Conservation (phyloP, 805 yeast species). For the Hanseniaspora pseudoguilliermondii region DNA sequence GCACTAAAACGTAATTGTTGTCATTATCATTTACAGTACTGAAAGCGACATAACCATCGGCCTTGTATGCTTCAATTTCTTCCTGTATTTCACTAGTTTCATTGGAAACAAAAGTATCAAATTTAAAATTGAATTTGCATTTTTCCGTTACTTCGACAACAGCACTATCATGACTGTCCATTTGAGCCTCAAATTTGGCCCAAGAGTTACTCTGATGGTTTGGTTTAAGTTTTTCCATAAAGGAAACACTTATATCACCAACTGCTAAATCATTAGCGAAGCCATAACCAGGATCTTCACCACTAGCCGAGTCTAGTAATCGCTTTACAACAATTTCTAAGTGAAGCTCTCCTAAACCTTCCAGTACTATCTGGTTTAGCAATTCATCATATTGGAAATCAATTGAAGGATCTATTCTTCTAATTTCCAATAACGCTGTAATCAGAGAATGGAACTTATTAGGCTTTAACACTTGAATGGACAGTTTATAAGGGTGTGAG, state of each 20-base stretch:
- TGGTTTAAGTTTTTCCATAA: constrained; percentile 53
- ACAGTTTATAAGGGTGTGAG: constrained; percentile 9
- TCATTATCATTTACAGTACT: constrained; percentile 9
- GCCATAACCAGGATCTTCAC: constrained; percentile 11
- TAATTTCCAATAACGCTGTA: constrained; percentile 47
- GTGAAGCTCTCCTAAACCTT: constrained; percentile 97
- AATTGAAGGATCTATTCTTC: constrained; percentile 87
- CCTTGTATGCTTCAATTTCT: background rate
- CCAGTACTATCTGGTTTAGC: constrained; percentile 84
- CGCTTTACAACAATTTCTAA: constrained; percentile 77
- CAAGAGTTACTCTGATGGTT: background rate
- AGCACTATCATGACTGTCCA: background rate
- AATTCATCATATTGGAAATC: constrained; percentile 58
- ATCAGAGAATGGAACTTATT: constrained; percentile 61
- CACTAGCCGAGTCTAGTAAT: constrained; percentile 51
- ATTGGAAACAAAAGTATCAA: background rate
- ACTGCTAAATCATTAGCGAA: background rate
- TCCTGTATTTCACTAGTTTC: background rate
- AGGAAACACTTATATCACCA: constrained; percentile 79
- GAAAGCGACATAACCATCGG: background rate
- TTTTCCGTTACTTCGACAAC: background rate
- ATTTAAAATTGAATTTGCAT: background rate
- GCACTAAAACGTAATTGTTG: background rate
- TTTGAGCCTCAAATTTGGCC: background rate
- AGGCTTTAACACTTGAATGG: constrained; percentile 29